Base-by-base conservation (phyloP, 2,329 filamentous ascomycete genomes). In the Botrytis paeoniae region DNA sequence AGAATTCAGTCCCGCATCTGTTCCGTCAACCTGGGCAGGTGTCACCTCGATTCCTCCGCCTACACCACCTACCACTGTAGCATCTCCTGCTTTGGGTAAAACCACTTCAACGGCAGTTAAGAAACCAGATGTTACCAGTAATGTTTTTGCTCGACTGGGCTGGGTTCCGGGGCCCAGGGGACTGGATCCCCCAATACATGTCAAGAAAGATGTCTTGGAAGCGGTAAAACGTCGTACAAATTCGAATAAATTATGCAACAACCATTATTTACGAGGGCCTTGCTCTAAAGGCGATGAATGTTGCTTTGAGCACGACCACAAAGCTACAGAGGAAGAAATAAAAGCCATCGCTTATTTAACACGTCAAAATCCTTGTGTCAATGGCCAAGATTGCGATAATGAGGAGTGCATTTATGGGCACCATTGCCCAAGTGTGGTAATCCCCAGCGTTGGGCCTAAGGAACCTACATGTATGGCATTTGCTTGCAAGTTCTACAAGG, bases 341-440 rank as follows among this genome's bases (percentile, higher is more conserved):
- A 84, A 84, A 51, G 88, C 87, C 3, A 87, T 91, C 74, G 84
- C 85, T 0, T 86, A 86, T 76, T 77, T 90, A 66, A 85, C 88
- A 3, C 84, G 89, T 9, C 81, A 87, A 72, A 90, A 89, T 73
- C 89, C 88, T 1, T 91, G 89, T 80, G 83, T 83, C 0, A 84
- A 82, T 43, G 86, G 87, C 0, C 89, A 91, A 78, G 83, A 87
- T n/a, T 91, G 89, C 75, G 85, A 86, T 10, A 81, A 85, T 6
- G 84, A 86, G 2, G 85, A 86, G 75, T 91, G 89, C 78, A 89
- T 90, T 73, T 90, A 91, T 76, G 89, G 89, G 4, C 89, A 91
- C 78, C 85, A 91, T 70, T 81, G 79, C 60, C 78, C 76, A n/a
- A 78, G 74, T 76, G 75, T 78, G 63, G 76, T 75, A n/a, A 74